Conservation (phyloP, 2,329 filamentous ascomycete species). For the Neofusicoccum umdonicola region DNA sequence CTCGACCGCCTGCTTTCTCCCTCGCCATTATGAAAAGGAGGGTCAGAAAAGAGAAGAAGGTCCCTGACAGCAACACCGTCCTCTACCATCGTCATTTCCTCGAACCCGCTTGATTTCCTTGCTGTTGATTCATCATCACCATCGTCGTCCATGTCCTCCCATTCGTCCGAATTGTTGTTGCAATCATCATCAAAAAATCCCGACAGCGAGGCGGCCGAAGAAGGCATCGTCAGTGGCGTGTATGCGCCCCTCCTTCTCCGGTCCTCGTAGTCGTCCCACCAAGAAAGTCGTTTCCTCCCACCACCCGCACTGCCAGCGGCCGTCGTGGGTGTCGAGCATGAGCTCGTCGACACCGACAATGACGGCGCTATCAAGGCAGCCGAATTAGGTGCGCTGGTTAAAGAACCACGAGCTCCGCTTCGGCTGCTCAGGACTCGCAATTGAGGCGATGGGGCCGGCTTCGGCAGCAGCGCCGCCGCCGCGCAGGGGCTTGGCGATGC, state of each 20-base stretch:
- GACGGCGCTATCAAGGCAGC: not conserved
- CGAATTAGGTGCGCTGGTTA: constrained; percentile 50
- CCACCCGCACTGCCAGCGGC: constrained; percentile 7
- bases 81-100: constrained; percentile 14
- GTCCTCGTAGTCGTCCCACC: constrained; percentile 16
- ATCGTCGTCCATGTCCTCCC: constrained; percentile 9
- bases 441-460: constrained; percentile 39
- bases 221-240: constrained; percentile 2
- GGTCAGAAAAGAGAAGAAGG: not conserved
- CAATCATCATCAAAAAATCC: constrained; percentile 3
- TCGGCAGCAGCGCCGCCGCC: constrained; percentile 48
- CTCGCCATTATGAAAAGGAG: not conserved
- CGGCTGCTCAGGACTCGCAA: constrained; percentile 47
- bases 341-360: not conserved
- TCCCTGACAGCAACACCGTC: constrained; percentile 10
- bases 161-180: not conserved
- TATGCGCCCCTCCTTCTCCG: constrained; percentile 2
- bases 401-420: constrained; percentile 77
- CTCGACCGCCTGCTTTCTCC: not conserved
- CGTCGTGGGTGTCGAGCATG: constrained; percentile 5
- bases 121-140: constrained; percentile 1
- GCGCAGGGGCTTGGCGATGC: constrained; percentile 65
- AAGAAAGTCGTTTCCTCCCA: constrained; percentile 16
- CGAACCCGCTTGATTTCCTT: constrained; percentile 10
- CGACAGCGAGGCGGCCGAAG: not conserved